Evolutionary conservation across 2,329 filamentous ascomycete species (phyloP).

Genomic region (Knufia fluminis): DNA sequence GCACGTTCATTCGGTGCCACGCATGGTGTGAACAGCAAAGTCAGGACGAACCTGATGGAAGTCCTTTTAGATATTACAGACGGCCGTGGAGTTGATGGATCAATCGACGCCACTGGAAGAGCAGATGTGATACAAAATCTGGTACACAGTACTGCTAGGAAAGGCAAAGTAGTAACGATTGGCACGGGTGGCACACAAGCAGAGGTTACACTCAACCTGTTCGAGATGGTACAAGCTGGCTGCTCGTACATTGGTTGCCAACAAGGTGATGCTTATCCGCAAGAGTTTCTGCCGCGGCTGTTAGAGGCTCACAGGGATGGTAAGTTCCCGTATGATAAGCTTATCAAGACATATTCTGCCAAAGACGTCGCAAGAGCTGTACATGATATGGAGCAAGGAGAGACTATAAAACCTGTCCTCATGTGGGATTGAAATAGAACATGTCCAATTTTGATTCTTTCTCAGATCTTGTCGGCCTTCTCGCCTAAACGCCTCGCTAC

Average conservation of each 20-base stretch:
- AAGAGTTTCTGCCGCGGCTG: conserved; percentile 19
- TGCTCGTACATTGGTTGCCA: conserved; percentile 19
- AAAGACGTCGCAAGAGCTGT: conserved; percentile 23
- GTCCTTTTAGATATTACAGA: conserved; percentile 24
- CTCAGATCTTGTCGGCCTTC: too few species aligned
- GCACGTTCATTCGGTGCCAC: conserved; percentile 40
- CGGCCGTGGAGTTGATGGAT: conserved; percentile 19
- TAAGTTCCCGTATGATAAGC: conserved; percentile 38
- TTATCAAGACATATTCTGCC: conserved; percentile 38
- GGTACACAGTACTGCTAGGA: conserved; percentile 19
- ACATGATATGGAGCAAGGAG: conserved; percentile 24
- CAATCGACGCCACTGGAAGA: conserved; percentile 20
- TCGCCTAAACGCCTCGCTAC: too few species aligned
- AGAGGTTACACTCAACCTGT: conserved; percentile 18
- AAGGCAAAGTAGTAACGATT: conserved; percentile 21
- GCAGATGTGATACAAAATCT: conserved; percentile 17
- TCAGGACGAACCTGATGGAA: conserved; percentile 23
- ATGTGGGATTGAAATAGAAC: conserved; percentile 22
- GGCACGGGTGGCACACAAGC: conserved; percentile 19
- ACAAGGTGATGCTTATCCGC: conserved; percentile 20
- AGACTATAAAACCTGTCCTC: conserved; percentile 27
- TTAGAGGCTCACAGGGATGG: conserved; percentile 27
- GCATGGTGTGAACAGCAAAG: conserved; percentile 30
- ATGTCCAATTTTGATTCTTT: too few species aligned
- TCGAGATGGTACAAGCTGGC: conserved; percentile 21